phyloP scores from a whole-genome alignment of 306 rosid species.

The Ammopiptanthus mongolicus region DNA sequence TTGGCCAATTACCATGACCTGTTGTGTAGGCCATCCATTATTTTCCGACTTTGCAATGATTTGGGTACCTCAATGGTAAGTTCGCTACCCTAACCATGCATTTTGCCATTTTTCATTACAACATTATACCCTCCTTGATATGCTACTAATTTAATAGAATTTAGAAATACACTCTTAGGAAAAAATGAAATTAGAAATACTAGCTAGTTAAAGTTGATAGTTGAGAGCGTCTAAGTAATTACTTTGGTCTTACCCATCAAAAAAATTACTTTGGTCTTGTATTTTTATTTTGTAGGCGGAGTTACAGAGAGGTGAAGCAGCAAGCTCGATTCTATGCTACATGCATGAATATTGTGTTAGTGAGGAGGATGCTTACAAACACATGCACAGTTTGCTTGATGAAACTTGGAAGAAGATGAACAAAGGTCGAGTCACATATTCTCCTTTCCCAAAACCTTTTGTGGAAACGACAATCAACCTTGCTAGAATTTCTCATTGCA shows the following conservation, averaged over 20 bases:
- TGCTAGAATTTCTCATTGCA: slow-evolving; percentile 47
- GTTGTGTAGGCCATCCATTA: slow-evolving; percentile 30
- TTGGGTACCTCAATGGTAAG: slow-evolving; percentile 45
- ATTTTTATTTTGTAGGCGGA: slow-evolving; percentile 34
- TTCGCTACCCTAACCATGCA: not conserved
- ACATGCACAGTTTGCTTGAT: slow-evolving; percentile 22
- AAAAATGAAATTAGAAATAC: too few species aligned
- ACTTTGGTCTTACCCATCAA: too few species aligned
- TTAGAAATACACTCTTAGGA: too few species aligned
- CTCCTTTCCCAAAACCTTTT: slow-evolving; percentile 35
- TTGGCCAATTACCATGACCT: slow-evolving; percentile 28
- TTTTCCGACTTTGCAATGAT: slow-evolving; percentile 59
- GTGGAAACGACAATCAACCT: slow-evolving; percentile 34
- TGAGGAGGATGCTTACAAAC: slow-evolving; percentile 21
- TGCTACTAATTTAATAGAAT: too few species aligned
- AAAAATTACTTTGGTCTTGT: too few species aligned
- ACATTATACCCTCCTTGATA: not conserved
- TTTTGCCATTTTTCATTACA: not conserved
- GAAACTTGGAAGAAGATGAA: slow-evolving; percentile 51
- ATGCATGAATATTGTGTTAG: slow-evolving; percentile 23
- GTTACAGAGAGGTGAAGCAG: slow-evolving; percentile 49
- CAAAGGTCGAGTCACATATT: slow-evolving; percentile 15
- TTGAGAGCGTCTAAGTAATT: not conserved
- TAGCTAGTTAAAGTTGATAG: too few species aligned
- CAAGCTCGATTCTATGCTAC: slow-evolving; percentile 37